phyloP scores from a whole-genome alignment of 2,329 filamentous ascomycete genomes.

The Trichoderma aggressivum region DNA sequence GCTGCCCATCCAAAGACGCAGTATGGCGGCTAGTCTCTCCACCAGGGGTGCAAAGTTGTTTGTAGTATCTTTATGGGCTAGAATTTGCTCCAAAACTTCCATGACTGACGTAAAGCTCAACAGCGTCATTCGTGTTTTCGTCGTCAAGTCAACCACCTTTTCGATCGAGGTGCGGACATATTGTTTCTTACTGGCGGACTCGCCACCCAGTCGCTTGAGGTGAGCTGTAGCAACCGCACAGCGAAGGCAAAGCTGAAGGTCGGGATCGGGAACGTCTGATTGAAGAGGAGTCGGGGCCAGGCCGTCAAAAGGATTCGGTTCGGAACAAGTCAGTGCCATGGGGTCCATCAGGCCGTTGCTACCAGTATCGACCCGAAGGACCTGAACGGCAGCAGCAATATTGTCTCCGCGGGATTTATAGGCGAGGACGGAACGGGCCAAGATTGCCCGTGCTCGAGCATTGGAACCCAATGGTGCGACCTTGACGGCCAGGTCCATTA shows the following conservation, averaged over 20 bases:
- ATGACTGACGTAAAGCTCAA: conserved; percentile 59
- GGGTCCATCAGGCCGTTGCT: conserved; percentile 26
- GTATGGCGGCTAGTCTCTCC: conserved; percentile 54
- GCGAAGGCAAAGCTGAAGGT: conserved; percentile 16
- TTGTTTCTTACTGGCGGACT: not conserved
- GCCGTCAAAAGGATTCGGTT: conserved; percentile 43
- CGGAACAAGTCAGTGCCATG: conserved; percentile 48
- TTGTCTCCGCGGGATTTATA: conserved; percentile 52
- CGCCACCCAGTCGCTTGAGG: conserved; percentile 43
- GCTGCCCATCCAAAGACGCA: conserved; percentile 61
- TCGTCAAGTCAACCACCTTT: conserved; percentile 44
- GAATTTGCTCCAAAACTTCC: conserved; percentile 54
- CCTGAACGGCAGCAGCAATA: conserved; percentile 55
- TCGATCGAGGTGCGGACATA: conserved; percentile 35
- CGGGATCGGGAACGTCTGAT: not conserved
- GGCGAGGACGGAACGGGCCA: conserved; percentile 56
- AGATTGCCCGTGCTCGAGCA: conserved; percentile 59
- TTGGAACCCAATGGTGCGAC: conserved; percentile 76
- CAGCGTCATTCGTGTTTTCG: conserved; percentile 47
- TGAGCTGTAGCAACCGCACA: conserved; percentile 46
- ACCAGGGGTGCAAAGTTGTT: conserved; percentile 47
- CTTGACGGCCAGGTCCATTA: conserved; percentile 66
- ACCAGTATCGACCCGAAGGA: conserved; percentile 38
- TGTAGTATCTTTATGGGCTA: conserved; percentile 45
- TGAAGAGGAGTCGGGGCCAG: conserved; percentile 34